Evolutionary conservation across 495 filamentous ascomycete genomes (phyloP), one percentile per base, ranked within the genome.

Genomic region (Tuber microsphaerosporum): DNA sequence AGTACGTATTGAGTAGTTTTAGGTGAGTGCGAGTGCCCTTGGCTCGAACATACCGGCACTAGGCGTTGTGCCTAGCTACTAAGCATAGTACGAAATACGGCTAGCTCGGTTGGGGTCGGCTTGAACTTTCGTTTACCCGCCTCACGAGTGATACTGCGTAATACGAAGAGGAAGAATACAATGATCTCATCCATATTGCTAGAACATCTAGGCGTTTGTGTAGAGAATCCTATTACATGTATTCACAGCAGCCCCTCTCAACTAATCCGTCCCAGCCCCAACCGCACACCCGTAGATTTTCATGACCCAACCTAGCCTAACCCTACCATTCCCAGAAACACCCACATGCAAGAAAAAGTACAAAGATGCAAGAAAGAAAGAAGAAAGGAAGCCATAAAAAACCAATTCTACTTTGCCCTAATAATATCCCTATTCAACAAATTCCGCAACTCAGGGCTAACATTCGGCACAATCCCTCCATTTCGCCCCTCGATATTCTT

Each of bases 391-490:
- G 44, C 46, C 48, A 16, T 69, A 73, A 19, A 37, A 37, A 71
- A 19, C 39, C 56, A 12, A 17, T 8, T 37, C 68, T 76, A 76
- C 71, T 76, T 72, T 48, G 76, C 72, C 46, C 69, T 79, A 20
- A 83, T 78, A 68, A 97, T 87, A 79, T 93, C 89, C 74, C 90
- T 88, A 77, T 90, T 91, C 42, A 99, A 83, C 76, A 99, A 79
- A 65, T 85, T 84, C 76, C 95, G 88, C 79, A 99, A 84, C 84
- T 97, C 93, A 0, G 91, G 89, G 69, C 90, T 94, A 46, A 98
- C 92, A 3, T 80, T 71, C 65, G 83, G 61, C 26, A 65, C 12
- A 34, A 65, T 34, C 31, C 19, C 56, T 34, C 56, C 56, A 19
- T 65, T 31, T 34, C 26, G 26, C 61, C 82, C 75, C 70, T 80